These are phyloP conservation scores for Aquilaria sinensis DNA, from an alignment of 345 rosid genomes.

Conservation along the genomic window DNA sequence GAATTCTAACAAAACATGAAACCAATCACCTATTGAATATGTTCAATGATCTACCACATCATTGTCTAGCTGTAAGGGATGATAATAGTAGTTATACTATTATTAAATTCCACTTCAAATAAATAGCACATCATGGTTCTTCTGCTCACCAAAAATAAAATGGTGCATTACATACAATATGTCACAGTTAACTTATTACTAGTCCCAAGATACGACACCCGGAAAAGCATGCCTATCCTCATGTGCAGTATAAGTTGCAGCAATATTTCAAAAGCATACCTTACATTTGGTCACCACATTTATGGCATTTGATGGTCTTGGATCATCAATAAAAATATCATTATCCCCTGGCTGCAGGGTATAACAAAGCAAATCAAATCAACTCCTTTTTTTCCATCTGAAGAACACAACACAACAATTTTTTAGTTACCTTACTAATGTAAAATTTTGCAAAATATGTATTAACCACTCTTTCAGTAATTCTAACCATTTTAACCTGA, in stretches of 20 bases:
- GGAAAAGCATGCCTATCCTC: not conserved
- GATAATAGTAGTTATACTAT: not conserved
- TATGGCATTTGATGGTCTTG: slow-evolving; percentile 92
- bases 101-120: not conserved
- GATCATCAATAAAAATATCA: slow-evolving; percentile 53
- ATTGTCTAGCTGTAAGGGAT: not conserved
- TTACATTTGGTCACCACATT: slow-evolving; percentile 64
- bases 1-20: too few species aligned
- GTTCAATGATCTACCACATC: not conserved
- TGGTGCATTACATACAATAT: not conserved
- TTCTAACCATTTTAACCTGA: slow-evolving; percentile 85
- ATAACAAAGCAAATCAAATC: slow-evolving; percentile 3
- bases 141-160: not conserved
- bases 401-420: slow-evolving; percentile 10
- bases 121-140: not conserved
- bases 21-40: not conserved
- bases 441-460: slow-evolving; percentile 64
- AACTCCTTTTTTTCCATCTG: not conserved
- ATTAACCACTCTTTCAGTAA: slow-evolving; percentile 63
- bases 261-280: slow-evolving; percentile 22
- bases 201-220: not conserved
- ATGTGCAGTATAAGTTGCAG: not conserved
- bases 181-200: not conserved
- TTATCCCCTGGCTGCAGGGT: slow-evolving; percentile 61
- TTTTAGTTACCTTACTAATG: slow-evolving; percentile 60